phyloP scores from a whole-genome alignment of 139 green algal species.

The Parachlorella kessleri region DNA sequence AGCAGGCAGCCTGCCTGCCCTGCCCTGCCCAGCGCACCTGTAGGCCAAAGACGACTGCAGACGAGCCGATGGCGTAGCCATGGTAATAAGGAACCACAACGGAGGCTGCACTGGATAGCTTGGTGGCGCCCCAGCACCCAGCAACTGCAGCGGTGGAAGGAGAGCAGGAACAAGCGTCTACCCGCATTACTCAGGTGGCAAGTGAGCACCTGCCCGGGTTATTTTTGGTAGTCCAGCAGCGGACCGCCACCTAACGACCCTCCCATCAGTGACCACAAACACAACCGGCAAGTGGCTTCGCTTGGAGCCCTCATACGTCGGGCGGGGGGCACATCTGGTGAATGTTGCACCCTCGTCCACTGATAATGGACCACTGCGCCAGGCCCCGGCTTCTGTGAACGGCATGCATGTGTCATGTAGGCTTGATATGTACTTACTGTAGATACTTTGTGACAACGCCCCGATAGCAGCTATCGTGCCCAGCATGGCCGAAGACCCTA shows the following conservation, averaged over 20 bases:
- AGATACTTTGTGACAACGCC: constrained; percentile 8
- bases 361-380: too few relatives aligned
- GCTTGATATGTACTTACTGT: neutral
- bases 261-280: too few relatives aligned
- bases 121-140: neutral
- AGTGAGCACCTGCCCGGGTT: neutral
- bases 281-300: too few relatives aligned
- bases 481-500: neutral
- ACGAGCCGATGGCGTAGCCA: neutral
- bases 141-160: neutral
- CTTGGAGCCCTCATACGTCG: too few relatives aligned
- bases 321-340: too few relatives aligned
- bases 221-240: neutral
- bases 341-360: too few relatives aligned
- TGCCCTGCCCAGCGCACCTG: neutral
- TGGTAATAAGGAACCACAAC: neutral
- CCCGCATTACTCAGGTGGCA: neutral
- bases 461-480: constrained; percentile 1
- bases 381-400: too few relatives aligned
- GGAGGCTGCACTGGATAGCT: neutral
- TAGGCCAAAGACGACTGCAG: neutral
- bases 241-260: neutral
- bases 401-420: too few relatives aligned
- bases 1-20: neutral
- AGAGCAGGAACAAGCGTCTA: neutral